Conservation (phyloP, 129 eudicot species). For the Tagetes patula region DNA sequence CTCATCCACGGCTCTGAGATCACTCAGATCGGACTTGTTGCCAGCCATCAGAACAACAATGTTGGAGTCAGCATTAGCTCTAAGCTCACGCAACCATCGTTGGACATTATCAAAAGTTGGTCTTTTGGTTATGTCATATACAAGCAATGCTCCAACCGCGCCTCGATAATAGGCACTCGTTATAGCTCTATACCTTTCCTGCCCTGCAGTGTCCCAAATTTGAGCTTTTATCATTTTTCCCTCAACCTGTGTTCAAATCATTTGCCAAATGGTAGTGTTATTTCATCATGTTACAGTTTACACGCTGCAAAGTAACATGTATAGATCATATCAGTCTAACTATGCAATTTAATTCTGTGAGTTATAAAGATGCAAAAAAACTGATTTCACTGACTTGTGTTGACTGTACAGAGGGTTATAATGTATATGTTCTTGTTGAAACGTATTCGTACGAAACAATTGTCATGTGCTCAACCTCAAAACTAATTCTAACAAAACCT, state of each 20-base stretch:
- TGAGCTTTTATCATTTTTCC: conserved; percentile 91
- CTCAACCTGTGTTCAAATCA: conserved; percentile 51
- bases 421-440: not conserved
- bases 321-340: not conserved
- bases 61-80: conserved; percentile 82
- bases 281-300: not conserved
- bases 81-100: conserved; percentile 71
- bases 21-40: conserved; percentile 76
- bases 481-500: conserved; percentile 6
- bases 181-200: conserved; percentile 80
- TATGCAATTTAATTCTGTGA: not conserved
- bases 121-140: conserved; percentile 76
- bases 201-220: conserved; percentile 93
- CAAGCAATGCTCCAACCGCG: conserved; percentile 77
- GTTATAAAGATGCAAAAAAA: not conserved
- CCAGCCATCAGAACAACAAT: conserved; percentile 83
- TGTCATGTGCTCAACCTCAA: not conserved
- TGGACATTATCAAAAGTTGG: conserved; percentile 74
- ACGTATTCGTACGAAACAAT: not conserved
- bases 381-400: not conserved
- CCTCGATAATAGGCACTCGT: conserved; percentile 91
- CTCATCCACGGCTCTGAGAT: conserved; percentile 63
- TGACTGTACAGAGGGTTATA: not conserved
- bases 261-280: not conserved
- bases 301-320: not conserved